Base-by-base conservation (phyloP, 202 grass and related monocot species). In the Setaria italica region DNA sequence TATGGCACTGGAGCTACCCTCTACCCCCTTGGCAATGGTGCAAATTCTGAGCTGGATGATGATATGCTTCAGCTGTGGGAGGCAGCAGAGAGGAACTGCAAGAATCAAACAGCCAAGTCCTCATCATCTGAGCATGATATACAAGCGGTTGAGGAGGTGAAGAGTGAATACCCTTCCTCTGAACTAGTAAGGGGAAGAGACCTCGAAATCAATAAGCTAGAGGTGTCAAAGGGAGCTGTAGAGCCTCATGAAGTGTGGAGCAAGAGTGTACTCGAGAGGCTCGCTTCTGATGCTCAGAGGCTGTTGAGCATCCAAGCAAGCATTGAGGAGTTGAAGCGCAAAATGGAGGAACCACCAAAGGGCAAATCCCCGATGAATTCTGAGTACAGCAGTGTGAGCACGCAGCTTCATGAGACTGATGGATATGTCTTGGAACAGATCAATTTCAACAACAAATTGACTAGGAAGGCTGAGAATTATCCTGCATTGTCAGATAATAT, bases 41-140 rank as follows among this genome's bases (percentile, higher is more conserved):
- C 69, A 81, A 91, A 90, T 77, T 74, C 71, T 34, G 97, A 92
- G 60, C 45, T 89, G 17, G 80, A 94, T 79, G 97, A 99, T 84
- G 90, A 90, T 71, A 94, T 97, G 90, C 94, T 97, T 87, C 92
- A 97, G 70, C 89, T 99, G 29, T 99, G 97, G 97, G 97, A 95
- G 86, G 90, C 90, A 80, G 95, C 94, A 4, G 93, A 95, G 87
- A 95, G 70, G 67, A 88, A 82, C 79, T 95, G 86, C 67, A 91
- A 87, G 70, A 89, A 92, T 49, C 57, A 89, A 85, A 82, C 81
- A 62, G 84, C 74, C 13, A 92, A 91, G 71, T 92, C 85, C 11
- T 90, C 91, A 3, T 90, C 85, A 65, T 82, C 78, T 32, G 88
- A 90, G 73, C 87, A 90, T 1, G 97, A 94, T 43, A 93, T 94